Evolutionary conservation across 345 rosid genomes (phyloP).

Genomic region (Pistacia integerrima): DNA sequence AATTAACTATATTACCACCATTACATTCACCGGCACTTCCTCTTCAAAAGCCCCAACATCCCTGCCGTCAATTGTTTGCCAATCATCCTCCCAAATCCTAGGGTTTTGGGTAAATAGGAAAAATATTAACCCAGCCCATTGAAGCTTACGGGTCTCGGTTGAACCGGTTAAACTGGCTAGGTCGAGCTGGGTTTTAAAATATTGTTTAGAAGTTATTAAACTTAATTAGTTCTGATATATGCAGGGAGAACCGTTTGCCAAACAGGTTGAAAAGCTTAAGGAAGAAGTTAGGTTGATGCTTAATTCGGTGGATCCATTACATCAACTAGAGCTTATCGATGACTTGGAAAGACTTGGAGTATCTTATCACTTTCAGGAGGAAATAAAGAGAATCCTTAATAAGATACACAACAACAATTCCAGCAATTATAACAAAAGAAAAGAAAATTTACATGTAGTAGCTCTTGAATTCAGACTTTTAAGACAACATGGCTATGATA

Average conservation of each 20-base stretch:
- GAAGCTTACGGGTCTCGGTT: too few species aligned
- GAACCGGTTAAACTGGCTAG: too few species aligned
- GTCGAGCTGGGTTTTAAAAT: too few species aligned
- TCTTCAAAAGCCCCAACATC: too few species aligned
- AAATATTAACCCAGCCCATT: too few species aligned
- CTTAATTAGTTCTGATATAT: neutral
- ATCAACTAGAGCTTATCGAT: constrained; percentile 38
- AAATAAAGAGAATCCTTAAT: constrained; percentile 21
- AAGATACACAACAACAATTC: neutral
- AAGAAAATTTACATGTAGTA: constrained; percentile 25
- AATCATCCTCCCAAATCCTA: too few species aligned
- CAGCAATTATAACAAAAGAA: neutral
- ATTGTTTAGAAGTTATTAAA: too few species aligned
- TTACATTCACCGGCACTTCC: too few species aligned
- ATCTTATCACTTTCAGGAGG: constrained; percentile 33
- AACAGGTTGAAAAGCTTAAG: neutral
- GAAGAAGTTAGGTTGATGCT: constrained; percentile 14
- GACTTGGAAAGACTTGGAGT: constrained; percentile 39
- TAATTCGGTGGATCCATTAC: neutral
- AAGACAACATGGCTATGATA: constrained; percentile 32
- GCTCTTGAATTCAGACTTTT: constrained; percentile 35
- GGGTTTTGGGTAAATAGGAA: too few species aligned
- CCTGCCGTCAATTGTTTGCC: too few species aligned
- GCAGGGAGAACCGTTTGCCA: constrained; percentile 13
- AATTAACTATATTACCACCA: too few species aligned